Evolutionary conservation across 345 rosid genomes (phyloP).

Genomic region (Geranium brycei): DNA sequence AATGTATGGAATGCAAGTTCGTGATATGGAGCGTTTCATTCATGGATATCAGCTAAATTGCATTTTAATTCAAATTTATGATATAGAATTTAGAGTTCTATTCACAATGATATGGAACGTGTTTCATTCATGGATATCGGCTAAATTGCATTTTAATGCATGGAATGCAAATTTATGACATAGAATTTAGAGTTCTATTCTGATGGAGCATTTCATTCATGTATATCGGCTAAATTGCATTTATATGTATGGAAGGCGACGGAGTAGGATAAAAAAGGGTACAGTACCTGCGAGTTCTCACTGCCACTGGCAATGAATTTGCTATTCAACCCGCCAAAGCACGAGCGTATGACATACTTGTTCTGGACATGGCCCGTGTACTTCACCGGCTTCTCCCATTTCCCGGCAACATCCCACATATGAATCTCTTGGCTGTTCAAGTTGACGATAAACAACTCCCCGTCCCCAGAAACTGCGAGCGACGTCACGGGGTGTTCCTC

Average conservation of each 20-base stretch:
- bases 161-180: no score
- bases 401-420: slow-evolving; percentile 75
- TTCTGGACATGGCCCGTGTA: slow-evolving; percentile 64
- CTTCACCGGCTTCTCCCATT: slow-evolving; percentile 42
- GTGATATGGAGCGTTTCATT: no score
- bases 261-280: slow-evolving; percentile 2
- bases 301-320: slow-evolving; percentile 85
- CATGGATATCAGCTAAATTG: no score
- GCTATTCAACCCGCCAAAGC: slow-evolving; percentile 75
- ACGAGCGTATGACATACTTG: slow-evolving; percentile 70
- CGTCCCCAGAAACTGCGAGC: slow-evolving; percentile 50
- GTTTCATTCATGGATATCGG: no score
- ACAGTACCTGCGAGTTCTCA: slow-evolving; percentile 65
- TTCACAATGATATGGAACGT: no score
- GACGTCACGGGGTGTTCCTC: slow-evolving; percentile 63
- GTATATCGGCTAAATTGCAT: background rate
- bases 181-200: no score
- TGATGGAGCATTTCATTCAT: background rate
- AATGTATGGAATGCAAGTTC: no score
- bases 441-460: slow-evolving; percentile 67
- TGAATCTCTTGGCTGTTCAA: slow-evolving; percentile 81
- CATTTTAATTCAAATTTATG: no score
- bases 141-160: no score
- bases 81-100: no score
- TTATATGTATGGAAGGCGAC: background rate